Percentiles rank a stretch among this genome's conserved stretches.
phyloP scores from a whole-genome alignment of 2,329 filamentous ascomycete species.

The Xylariaceae sp. region DNA sequence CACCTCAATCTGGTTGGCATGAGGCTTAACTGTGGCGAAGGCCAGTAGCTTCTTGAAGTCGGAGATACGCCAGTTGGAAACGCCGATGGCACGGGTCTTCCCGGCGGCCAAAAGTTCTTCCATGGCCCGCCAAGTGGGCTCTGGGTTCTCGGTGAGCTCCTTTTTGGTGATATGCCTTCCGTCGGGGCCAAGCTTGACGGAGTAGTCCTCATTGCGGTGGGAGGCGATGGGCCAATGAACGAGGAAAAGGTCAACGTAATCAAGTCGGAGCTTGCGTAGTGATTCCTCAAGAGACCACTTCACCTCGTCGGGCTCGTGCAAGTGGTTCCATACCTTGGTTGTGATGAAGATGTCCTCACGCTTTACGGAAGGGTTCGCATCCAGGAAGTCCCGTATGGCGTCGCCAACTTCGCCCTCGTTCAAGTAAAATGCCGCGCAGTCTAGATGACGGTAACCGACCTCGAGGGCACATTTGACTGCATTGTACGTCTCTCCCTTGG shows the following conservation, averaged over 20 bases:
- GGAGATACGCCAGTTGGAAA: conserved; percentile 41
- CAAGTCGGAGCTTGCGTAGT: conserved; percentile 46
- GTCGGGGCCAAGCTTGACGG: conserved; percentile 40
- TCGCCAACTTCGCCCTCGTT: conserved; percentile 59
- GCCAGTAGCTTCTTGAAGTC: conserved; percentile 37
- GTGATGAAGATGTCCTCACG: conserved; percentile 53
- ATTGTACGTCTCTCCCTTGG: conserved; percentile 52
- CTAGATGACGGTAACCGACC: conserved; percentile 60
- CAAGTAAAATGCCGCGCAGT: conserved; percentile 64
- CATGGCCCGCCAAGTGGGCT: conserved; percentile 58
- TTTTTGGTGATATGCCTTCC: conserved; percentile 48
- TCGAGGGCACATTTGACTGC: conserved; percentile 60
- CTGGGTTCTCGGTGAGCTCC: conserved; percentile 59
- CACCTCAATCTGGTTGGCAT: conserved; percentile 43
- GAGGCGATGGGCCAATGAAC: conserved; percentile 49
- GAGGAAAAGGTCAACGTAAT: conserved; percentile 54
- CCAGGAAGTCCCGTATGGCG: conserved; percentile 45
- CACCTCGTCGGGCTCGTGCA: conserved; percentile 57
- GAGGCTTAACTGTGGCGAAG: conserved; percentile 36
- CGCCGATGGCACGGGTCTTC: conserved; percentile 38
- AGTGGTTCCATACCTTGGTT: conserved; percentile 65
- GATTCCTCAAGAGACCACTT: conserved; percentile 48
- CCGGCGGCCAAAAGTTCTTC: conserved; percentile 37
- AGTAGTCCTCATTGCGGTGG: conserved; percentile 39
- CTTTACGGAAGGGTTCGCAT: conserved; percentile 40